Conservation (phyloP, 257 asterid species). For the Scutellaria minor region DNA sequence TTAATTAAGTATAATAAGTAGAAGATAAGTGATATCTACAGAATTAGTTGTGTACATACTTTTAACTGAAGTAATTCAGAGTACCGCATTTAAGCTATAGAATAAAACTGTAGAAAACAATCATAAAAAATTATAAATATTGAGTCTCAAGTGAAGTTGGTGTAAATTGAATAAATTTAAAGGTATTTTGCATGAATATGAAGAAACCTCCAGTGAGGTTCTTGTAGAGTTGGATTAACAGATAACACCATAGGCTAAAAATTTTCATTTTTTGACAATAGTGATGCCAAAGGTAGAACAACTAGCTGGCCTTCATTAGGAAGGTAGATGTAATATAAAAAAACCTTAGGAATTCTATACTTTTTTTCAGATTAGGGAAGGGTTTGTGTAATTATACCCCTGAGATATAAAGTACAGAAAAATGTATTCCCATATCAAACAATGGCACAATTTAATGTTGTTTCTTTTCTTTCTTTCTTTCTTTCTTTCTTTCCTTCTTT, state of each 20-base stretch:
- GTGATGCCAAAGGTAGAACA: neutral
- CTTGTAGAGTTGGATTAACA: neutral
- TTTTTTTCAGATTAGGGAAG: neutral
- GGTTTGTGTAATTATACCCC: constrained; percentile 6
- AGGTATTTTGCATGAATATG: neutral
- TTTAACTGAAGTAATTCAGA: neutral
- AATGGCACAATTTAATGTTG: neutral
- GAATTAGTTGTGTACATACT: neutral
- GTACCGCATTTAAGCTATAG: neutral
- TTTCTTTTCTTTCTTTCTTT: neutral
- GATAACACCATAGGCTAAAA: neutral
- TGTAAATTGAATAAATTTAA: neutral
- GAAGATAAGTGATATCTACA: neutral
- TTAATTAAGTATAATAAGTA: neutral
- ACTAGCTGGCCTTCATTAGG: neutral
- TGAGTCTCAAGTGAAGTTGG: too few relatives aligned
- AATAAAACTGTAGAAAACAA: neutral
- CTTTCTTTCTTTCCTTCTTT: too few relatives aligned
- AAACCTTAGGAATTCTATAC: neutral
- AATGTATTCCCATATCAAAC: neutral
- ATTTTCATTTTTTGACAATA: neutral
- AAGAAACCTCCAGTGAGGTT: neutral
- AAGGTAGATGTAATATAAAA: neutral
- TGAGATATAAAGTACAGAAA: neutral
- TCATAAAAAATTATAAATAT: neutral